Conservation (phyloP, 1,139 yeast genomes). For the Lodderomyces parapsilosis region DNA sequence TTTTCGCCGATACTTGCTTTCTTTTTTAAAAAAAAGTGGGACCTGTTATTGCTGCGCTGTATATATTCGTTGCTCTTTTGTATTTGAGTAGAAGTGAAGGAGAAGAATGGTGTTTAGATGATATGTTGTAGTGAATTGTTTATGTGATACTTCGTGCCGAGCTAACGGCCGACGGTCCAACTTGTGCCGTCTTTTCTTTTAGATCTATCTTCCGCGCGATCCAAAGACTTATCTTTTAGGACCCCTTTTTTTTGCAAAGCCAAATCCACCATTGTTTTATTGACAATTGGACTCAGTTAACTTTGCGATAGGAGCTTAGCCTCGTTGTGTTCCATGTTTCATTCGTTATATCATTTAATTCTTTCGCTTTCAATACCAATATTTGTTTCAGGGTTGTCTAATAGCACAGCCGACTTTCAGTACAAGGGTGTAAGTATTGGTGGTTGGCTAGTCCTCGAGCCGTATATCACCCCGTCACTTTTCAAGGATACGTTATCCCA, state of each 20-base stretch:
- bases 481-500: conserved; percentile 32
- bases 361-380: not conserved
- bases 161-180: too few relatives aligned
- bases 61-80: not conserved
- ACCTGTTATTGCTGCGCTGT: not conserved
- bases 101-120: not conserved
- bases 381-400: not conserved
- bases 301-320: not conserved
- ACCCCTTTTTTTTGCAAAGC: not conserved
- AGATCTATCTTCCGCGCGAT: not conserved
- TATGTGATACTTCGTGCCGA: too few relatives aligned
- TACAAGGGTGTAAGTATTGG: conserved; percentile 57
- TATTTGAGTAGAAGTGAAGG: not conserved
- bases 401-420: conserved; percentile 18
- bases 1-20: not conserved
- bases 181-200: too few relatives aligned
- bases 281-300: too few relatives aligned
- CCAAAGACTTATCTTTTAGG: not conserved
- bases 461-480: conserved; percentile 62
- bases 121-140: too few relatives aligned
- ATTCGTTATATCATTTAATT: not conserved
- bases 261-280: not conserved
- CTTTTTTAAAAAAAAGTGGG: too few relatives aligned
- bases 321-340: not conserved
- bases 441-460: conserved; percentile 68